Percentiles rank a stretch among this genome's conserved stretches.
These are phyloP conservation scores for Monosporascus sp. DNA, from an alignment of 2,329 filamentous ascomycete species.

Conservation along the genomic window DNA sequence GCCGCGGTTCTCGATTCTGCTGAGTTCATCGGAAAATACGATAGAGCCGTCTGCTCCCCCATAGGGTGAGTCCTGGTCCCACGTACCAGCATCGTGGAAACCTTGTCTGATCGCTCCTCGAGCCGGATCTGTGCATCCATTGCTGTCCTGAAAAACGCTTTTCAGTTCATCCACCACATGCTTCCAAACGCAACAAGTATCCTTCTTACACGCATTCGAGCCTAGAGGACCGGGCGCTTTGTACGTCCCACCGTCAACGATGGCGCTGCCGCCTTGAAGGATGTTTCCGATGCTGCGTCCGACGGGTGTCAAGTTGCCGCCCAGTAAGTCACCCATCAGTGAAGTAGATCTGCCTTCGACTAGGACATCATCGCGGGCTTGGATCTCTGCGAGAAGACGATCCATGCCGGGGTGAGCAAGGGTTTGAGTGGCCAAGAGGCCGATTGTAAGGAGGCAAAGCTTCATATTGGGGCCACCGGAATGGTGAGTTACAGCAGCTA, in stretches of 20 bases:
- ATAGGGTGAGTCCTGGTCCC: conserved; percentile 30
- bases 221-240: conserved; percentile 15
- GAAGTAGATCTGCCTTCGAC: conserved; percentile 12
- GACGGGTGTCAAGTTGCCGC: conserved; percentile 3
- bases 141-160: conserved; percentile 24
- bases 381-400: conserved; percentile 17
- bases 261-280: conserved; percentile 12
- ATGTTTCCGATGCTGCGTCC: conserved; percentile 19
- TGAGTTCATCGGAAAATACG: conserved; percentile 33
- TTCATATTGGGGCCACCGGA: conserved; percentile 13
- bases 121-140: conserved; percentile 33
- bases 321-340: conserved; percentile 18
- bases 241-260: conserved; percentile 13
- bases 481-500: not conserved
- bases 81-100: conserved; percentile 43
- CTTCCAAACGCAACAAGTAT: conserved; percentile 35
- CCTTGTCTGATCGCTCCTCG: conserved; percentile 40
- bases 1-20: conserved; percentile 38
- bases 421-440: conserved; percentile 6
- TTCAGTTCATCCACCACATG: conserved; percentile 33
- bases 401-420: conserved; percentile 22
- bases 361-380: conserved; percentile 13
- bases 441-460: conserved; percentile 8
- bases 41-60: conserved; percentile 44
- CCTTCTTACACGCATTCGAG: conserved; percentile 19